Percentiles rank a stretch among this genome's conserved stretches.
Conservation (phyloP, 306 rosid genomes). For the Prunus padus region DNA sequence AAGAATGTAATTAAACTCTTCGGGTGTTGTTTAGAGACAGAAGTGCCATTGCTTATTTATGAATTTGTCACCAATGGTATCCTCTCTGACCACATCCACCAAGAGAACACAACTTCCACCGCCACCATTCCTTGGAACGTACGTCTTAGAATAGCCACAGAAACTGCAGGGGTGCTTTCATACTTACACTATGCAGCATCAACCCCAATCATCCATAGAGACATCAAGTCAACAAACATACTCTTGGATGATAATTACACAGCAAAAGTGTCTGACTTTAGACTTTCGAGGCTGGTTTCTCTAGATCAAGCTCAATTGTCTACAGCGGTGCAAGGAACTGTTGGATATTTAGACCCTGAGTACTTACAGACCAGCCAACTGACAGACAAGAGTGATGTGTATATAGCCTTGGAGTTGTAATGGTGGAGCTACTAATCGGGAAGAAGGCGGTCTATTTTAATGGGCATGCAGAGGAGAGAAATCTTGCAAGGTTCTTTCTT, state of each 20-base stretch:
- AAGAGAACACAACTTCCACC: background rate
- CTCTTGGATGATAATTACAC: slow-evolving; percentile 21
- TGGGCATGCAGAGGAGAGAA: slow-evolving; percentile 22
- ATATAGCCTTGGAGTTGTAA: slow-evolving; percentile 45
- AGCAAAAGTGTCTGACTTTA: slow-evolving; percentile 37
- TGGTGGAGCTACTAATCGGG: slow-evolving; percentile 32
- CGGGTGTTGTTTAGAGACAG: slow-evolving; percentile 21
- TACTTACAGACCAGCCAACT: slow-evolving; percentile 31
- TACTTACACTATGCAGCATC: slow-evolving; percentile 27
- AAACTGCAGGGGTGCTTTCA: slow-evolving; percentile 26
- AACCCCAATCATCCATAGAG: slow-evolving; percentile 34
- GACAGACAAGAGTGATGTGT: slow-evolving; percentile 41
- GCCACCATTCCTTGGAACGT: background rate
- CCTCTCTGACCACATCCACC: slow-evolving; percentile 8
- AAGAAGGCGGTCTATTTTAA: slow-evolving; percentile 25
- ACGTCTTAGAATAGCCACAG: slow-evolving; percentile 29
- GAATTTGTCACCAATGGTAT: slow-evolving; percentile 27
- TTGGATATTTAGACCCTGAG: slow-evolving; percentile 33
- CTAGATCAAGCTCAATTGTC: slow-evolving; percentile 25
- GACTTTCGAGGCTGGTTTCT: slow-evolving; percentile 31
- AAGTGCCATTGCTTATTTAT: slow-evolving; percentile 21
- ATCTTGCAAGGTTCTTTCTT: slow-evolving; percentile 27
- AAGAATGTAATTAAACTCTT: background rate
- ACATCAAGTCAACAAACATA: background rate
- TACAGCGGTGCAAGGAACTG: slow-evolving; percentile 36